phyloP scores from a whole-genome alignment of 495 filamentous ascomycete genomes.

The Penicillium pulvis region DNA sequence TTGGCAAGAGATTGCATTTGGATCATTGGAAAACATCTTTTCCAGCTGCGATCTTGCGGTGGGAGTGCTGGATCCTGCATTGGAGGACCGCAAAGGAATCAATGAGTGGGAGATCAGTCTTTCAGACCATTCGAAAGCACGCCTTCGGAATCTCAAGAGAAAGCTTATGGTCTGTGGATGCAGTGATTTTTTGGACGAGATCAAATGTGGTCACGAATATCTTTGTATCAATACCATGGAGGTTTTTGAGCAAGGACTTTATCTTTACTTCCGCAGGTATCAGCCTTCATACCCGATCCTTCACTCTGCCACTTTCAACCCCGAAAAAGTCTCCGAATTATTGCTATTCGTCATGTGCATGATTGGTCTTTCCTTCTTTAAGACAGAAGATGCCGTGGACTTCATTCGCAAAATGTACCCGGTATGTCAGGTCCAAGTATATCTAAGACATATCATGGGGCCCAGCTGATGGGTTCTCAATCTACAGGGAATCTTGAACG shows the following conservation, averaged over 20 bases:
- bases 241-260: constrained; percentile 13
- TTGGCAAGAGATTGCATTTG: constrained; percentile 10
- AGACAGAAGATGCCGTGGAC: constrained; percentile 9
- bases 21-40: constrained; percentile 9
- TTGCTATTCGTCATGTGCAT: constrained; percentile 14
- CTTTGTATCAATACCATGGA: constrained; percentile 12
- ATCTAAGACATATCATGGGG: not conserved
- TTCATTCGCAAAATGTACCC: constrained; percentile 11
- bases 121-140: not conserved
- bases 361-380: constrained; percentile 14
- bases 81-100: not conserved
- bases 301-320: constrained; percentile 7
- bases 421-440: not conserved
- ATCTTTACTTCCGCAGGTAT: constrained; percentile 12
- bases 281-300: constrained; percentile 12
- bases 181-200: constrained; percentile 3
- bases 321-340: constrained; percentile 4
- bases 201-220: constrained; percentile 6
- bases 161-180: constrained; percentile 8
- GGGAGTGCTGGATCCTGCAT: not conserved
- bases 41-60: not conserved
- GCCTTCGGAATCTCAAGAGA: constrained; percentile 6
- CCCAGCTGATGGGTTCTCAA: not conserved
- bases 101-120: constrained; percentile 6
- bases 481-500: constrained; percentile 3